Evolutionary conservation across 495 filamentous ascomycete genomes (phyloP), one percentile per base, ranked within the genome.

Genomic region (Diplogelasinospora grovesii): DNA sequence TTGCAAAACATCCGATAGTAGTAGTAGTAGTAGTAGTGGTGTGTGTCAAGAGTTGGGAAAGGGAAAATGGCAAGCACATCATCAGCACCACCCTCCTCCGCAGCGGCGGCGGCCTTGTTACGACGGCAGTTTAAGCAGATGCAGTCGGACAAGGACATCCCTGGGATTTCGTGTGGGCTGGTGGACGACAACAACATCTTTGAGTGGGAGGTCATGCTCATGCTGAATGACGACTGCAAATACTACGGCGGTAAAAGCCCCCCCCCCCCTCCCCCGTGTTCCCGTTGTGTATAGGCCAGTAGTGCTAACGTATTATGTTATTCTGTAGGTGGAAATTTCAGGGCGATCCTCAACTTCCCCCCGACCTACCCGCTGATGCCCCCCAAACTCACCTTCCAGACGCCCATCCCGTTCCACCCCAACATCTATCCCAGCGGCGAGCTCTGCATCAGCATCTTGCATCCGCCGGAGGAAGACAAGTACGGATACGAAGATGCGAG

Each of bases 181-280:
- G 79, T 92, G 18, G 79, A 81, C 46, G 70, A 83, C 52, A 81
- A 71, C 67, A 96, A 94, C 57, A 82, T 97, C n/a, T 96, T 95
- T 49, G 84, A 96, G 69, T 98, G 92, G 92, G 90, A 97, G 61
- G 88, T 98, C 11, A 95, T 95, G 84, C 76, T 98, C 23, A 98
- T 98, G 92, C 92, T 98, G 53, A 85, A 75, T 22, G 92, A 98
- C 54, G 92, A 98, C 51, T 90, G 86, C 63, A 90, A 93, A 63
- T 82, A 86, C 55, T 98, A 97, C 55, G 93, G 90, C 50, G 92
- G 66, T 81, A 65, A 22, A 57, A 51, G n/a, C 11, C 37, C 23
- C 27, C 28, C 27, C 23, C 22, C 38, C 35, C 27, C 15, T 10
- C 40, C 20, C 25, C 23, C 8, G 14, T 11, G 7, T 19, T 23